Conservation (phyloP, 495 filamentous ascomycete species). For the Aspergillus campestris region DNA sequence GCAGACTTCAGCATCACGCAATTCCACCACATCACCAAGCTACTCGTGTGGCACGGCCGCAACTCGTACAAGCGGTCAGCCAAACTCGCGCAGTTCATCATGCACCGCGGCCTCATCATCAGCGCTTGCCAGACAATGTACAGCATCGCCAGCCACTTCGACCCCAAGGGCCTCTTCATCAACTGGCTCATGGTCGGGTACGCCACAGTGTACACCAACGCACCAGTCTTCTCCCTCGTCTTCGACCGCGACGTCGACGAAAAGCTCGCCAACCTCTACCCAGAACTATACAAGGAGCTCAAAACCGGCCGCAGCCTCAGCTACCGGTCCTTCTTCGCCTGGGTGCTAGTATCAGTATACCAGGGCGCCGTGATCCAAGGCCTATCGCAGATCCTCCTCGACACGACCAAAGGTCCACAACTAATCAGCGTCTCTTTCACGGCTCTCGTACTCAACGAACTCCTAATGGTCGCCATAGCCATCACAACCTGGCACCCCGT, state of each 20-base stretch:
- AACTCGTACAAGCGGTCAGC: slow-evolving; percentile 95
- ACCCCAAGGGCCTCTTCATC: slow-evolving; percentile 89
- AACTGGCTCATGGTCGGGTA: slow-evolving; percentile 98
- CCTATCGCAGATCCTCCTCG: slow-evolving; percentile 76
- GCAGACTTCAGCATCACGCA: slow-evolving; percentile 94
- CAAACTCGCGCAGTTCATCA: slow-evolving; percentile 96
- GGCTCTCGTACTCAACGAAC: slow-evolving; percentile 85
- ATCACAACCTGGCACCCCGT: slow-evolving; percentile 95
- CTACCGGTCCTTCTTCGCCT: slow-evolving; percentile 92
- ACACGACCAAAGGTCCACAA: slow-evolving; percentile 51
- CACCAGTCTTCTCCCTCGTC: slow-evolving; percentile 91
- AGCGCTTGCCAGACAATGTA: slow-evolving; percentile 95
- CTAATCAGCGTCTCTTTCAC: slow-evolving; percentile 93
- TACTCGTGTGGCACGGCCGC: slow-evolving; percentile 95
- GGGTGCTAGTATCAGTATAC: slow-evolving; percentile 93
- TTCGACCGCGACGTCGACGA: slow-evolving; percentile 94
- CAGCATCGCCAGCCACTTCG: slow-evolving; percentile 81
- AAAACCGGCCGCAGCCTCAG: slow-evolving; percentile 75
- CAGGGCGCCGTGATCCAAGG: slow-evolving; percentile 94
- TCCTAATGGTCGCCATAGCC: slow-evolving; percentile 93
- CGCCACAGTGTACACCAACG: slow-evolving; percentile 91
- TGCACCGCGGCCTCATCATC: slow-evolving; percentile 93
- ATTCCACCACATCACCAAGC: slow-evolving; percentile 92
- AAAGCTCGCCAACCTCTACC: slow-evolving; percentile 85
- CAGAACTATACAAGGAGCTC: slow-evolving; percentile 94